phyloP scores from a whole-genome alignment of 2,329 filamentous ascomycete species.

The Aspergillus calidoustus region DNA sequence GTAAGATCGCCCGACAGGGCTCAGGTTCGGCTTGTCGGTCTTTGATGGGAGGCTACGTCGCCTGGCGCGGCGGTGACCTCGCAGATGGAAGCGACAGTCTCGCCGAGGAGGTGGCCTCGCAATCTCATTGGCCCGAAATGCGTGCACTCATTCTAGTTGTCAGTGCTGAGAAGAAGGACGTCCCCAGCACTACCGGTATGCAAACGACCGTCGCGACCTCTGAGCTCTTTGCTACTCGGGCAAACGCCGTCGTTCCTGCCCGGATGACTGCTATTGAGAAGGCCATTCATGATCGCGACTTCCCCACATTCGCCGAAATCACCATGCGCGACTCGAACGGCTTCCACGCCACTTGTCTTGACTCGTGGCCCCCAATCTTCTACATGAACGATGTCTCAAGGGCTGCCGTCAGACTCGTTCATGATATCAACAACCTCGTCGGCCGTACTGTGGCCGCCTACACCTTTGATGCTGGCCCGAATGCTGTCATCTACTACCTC shows the following conservation, averaged over 20 bases:
- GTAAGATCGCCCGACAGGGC: conserved; percentile 87
- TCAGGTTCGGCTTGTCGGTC: conserved; percentile 93
- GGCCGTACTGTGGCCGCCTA: conserved; percentile 86
- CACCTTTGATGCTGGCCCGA: conserved; percentile 96
- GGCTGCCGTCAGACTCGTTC: conserved; percentile 84
- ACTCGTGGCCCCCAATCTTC: conserved; percentile 96
- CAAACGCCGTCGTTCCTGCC: conserved; percentile 75
- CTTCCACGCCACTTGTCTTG: conserved; percentile 93
- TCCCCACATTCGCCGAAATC: conserved; percentile 81
- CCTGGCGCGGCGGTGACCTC: conserved; percentile 80
- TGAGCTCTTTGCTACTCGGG: conserved; percentile 79
- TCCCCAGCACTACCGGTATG: conserved; percentile 92
- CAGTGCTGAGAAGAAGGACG: conserved; percentile 92
- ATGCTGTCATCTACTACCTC: conserved; percentile 94
- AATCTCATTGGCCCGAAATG: conserved; percentile 94
- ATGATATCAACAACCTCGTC: conserved; percentile 81
- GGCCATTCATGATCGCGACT: conserved; percentile 78
- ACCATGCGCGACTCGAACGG: conserved; percentile 97
- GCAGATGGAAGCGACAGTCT: conserved; percentile 83
- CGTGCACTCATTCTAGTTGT: conserved; percentile 88
- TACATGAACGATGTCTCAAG: conserved; percentile 95
- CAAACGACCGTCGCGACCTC: conserved; percentile 94
- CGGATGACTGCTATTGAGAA: conserved; percentile 85
- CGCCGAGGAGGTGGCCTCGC: conserved; percentile 85
- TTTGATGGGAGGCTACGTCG: conserved; percentile 93